Conservation (phyloP, 208 protist genomes). For the Acanthamoeba pearcei region DNA sequence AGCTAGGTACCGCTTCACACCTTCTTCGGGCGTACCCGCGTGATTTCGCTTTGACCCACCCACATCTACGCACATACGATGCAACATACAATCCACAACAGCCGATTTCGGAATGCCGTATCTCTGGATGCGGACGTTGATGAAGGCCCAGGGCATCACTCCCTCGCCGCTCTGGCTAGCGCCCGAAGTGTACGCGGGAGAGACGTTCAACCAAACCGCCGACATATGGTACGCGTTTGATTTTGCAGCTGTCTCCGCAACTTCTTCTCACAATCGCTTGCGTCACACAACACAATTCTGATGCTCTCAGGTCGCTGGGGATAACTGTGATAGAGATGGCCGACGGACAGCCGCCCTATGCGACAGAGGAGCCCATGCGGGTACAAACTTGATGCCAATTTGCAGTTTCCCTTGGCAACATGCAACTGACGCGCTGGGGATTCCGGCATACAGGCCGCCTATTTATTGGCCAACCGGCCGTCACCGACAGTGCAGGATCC, state of each 20-base stretch:
- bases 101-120: conserved; percentile 64
- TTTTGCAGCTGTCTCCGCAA: too few species aligned
- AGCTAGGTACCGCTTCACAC: background rate
- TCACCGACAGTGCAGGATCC: conserved; percentile 42
- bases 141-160: background rate
- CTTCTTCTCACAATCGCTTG: too few species aligned
- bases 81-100: too few species aligned
- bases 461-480: conserved; percentile 37
- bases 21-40: too few species aligned
- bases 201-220: background rate
- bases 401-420: too few species aligned
- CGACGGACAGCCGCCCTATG: conserved; percentile 49
- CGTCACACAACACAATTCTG: background rate
- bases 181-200: conserved; percentile 14
- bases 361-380: conserved; percentile 53
- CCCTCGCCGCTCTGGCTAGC: background rate
- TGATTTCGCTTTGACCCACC: too few species aligned
- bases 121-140: conserved; percentile 25
- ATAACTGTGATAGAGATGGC: conserved; percentile 63
- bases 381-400: too few species aligned
- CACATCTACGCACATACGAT: too few species aligned
- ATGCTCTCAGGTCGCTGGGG: background rate
- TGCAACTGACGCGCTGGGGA: too few species aligned
- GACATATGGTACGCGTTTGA: conserved; percentile 19
- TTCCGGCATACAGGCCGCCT: background rate